Base-by-base conservation (phyloP, 2,329 filamentous ascomycete species). In the Apiospora arundinis region DNA sequence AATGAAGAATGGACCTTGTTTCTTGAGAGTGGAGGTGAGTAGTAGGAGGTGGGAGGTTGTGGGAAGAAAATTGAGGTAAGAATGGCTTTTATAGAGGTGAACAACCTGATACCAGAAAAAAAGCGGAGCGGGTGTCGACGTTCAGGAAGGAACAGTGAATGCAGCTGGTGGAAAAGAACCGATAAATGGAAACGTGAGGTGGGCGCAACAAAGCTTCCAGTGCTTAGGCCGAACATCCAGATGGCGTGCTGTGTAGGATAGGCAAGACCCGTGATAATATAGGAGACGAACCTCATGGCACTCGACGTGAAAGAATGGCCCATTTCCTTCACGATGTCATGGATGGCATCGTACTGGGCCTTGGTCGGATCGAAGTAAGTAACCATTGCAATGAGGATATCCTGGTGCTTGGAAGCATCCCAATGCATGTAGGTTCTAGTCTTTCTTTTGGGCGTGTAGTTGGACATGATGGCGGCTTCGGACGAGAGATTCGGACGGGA, bases 381-480 rank as follows among this genome's bases (percentile, higher is more conserved):
- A n/a, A 84, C 76, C 32, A 87, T 71, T 40, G 81, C 81, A 8
- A 83, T 70, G 46, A 88, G 79, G 56, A 88, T 82, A 52, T 84
- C 83, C 71, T 84, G 78, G 65, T 87, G 84, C 23, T 82, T 80
- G 11, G 79, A 77, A 6, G 80, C 75, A 40, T 81, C 81, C 85
- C 85, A 88, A 45, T 18, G 7, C n/a, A 44, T 7, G n/a, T 66
- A 66, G 60, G 14, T n/a, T 44, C 3, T 32, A 32, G 1, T 8
- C 1, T 3, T 4, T 32, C 49, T 56, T 16, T 14, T n/a, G n/a
- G 49, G 25, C 12, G 4, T 2, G 25, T 77, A 80, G 74, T 76
- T 70, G 16, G 69, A 68, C 74, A 40, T 72, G 70, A 49, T 18
- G 42, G 46, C 23, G 21, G n/a, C 28, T 18, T 69, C 12, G 14